A percentile compares a stretch with the other conserved stretches of the same genome.
Conservation (phyloP, 208 protist species). For the Acanthamoeba culbertsoni region DNA sequence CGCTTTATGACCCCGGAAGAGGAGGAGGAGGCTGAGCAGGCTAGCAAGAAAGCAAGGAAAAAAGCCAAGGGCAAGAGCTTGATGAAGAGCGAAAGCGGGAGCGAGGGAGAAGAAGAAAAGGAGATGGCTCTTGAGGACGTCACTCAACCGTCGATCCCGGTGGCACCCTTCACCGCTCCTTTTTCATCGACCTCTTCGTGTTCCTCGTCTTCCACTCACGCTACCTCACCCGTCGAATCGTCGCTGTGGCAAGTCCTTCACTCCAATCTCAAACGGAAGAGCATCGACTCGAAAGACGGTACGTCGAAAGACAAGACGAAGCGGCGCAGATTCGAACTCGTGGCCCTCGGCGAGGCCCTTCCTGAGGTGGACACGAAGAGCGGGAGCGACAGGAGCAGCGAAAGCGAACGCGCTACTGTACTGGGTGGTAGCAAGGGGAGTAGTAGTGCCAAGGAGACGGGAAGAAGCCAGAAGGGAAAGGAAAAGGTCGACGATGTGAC, state of each 20-base stretch:
- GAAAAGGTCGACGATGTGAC: background rate
- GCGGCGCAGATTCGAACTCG: background rate
- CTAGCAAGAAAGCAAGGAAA: too few species aligned
- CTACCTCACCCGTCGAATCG: background rate
- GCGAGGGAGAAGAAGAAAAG: background rate
- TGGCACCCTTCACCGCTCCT: too few species aligned
- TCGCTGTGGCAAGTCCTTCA: background rate
- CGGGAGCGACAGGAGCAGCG: background rate
- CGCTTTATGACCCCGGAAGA: background rate
- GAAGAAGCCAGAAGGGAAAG: too few species aligned
- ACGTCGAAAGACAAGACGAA: background rate
- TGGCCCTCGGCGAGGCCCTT: background rate
- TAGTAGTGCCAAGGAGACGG: too few species aligned
- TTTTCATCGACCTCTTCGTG: too few species aligned
- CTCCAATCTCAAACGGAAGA: background rate
- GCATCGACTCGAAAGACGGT: background rate
- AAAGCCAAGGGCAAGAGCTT: background rate
- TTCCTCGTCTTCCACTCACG: background rate
- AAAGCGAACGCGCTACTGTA: background rate
- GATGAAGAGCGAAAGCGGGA: background rate
- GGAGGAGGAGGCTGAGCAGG: background rate
- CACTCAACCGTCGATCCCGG: too few species aligned
- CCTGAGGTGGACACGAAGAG: background rate
- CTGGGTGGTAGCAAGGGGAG: too few species aligned
- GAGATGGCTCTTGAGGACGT: background rate